Evolutionary conservation across 495 filamentous ascomycete species (phyloP), one percentile per base, ranked within the genome.

Genomic region (Aspergillus diversus): DNA sequence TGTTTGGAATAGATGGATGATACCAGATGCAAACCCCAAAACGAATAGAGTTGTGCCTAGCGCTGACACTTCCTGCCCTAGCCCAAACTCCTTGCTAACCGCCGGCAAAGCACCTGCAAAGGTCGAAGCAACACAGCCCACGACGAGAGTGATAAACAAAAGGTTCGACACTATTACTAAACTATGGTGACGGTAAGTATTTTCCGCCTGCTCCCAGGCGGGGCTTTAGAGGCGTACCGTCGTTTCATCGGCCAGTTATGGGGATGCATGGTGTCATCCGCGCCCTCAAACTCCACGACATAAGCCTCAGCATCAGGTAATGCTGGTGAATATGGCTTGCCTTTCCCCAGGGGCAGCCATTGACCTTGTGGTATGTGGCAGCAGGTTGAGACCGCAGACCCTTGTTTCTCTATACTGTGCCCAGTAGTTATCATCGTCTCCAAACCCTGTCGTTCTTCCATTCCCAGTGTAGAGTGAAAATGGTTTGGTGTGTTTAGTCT

Each of bases 251-350:
- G 58, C 75, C 82, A 85, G 70, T 85, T 87, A 59, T 81, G 73
- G 3, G 82, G 81, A 55, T 83, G 74, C 50, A 74, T 69, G 0
- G 80, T 80, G 63, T 84, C 82, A 43, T 82, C 73, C 0, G 64
- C 58, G 1, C 82, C 84, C 42, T 81, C 77, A 59, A 84, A 86
- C 58, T 86, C 81, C 8, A 86, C 83, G 15, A 85, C 77, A 65
- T 85, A 85, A 33, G 77, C 81, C 2, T 81, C 73, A 7, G 71
- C 68, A 33, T 75, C 71, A 5, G 83, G 82, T 4, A 83, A 71
- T 5, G 66, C 55, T 3, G 75, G 77, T 7, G 81, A 80, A 62
- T 78, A 79, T 11, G 76, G 75, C 54, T 72, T 77, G 9, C 73
- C 73, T 5, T 67, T 70, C 1, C 75, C 75, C 63, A 77, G 66